phyloP scores from a whole-genome alignment of 768 basidiomycete genomes.

The Mycena metata region DNA sequence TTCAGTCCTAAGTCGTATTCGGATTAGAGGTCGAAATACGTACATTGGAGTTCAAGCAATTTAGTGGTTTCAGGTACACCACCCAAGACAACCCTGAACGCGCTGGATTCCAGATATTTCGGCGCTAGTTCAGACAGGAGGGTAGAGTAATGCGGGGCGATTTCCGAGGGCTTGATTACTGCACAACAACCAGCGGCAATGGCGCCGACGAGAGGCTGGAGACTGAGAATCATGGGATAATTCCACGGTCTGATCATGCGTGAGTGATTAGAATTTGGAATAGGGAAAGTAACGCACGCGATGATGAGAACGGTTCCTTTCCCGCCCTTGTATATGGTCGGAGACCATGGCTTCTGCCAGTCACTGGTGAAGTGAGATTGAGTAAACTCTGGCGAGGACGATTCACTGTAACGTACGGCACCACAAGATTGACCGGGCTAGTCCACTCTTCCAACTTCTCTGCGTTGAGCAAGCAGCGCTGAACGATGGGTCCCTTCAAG shows the following conservation, averaged over 20 bases:
- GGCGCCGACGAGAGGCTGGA: slow-evolving; percentile 44
- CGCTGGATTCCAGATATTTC: slow-evolving; percentile 61
- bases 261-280: no score
- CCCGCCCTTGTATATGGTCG: slow-evolving; percentile 66
- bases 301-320: slow-evolving; percentile 76
- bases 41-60: slow-evolving; percentile 38
- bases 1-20: not conserved
- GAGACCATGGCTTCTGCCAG: slow-evolving; percentile 65
- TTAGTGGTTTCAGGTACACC: slow-evolving; percentile 50
- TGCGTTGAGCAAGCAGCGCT: slow-evolving; percentile 58
- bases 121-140: slow-evolving; percentile 60
- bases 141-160: slow-evolving; percentile 49
- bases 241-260: not conserved
- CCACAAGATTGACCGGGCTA: slow-evolving; percentile 41
- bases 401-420: slow-evolving; percentile 9
- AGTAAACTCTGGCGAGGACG: not conserved
- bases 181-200: slow-evolving; percentile 61
- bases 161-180: slow-evolving; percentile 65
- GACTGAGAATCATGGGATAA: slow-evolving; percentile 26
- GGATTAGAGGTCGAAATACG: not conserved
- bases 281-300: slow-evolving; percentile 55
- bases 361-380: slow-evolving; percentile 35
- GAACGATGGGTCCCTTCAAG: slow-evolving; percentile 49
- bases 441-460: slow-evolving; percentile 72
- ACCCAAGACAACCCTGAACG: slow-evolving; percentile 60